These are phyloP conservation scores for Toxoplasma gondii DNA, from an alignment of 169 alveolate species.

Conservation along the genomic window DNA sequence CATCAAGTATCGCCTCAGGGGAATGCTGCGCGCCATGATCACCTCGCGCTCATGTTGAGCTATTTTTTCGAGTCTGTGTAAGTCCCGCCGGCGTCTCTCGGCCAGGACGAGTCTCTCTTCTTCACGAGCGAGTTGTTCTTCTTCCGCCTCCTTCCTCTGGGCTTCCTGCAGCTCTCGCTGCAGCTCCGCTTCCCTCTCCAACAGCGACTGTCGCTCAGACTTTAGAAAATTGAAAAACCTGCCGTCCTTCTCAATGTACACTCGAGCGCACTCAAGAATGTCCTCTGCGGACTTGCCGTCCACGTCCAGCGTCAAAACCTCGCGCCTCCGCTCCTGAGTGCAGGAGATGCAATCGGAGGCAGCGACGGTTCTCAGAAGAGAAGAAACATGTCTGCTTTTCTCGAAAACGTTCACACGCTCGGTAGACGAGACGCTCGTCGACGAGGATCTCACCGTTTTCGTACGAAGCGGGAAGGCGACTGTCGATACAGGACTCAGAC, in stretches of 20 bases:
- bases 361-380: not conserved
- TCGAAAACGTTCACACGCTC: not conserved
- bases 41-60: conserved; percentile 76
- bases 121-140: conserved; percentile 40
- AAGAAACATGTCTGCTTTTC: not conserved
- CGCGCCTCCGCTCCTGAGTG: conserved; percentile 26
- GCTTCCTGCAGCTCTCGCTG: conserved; percentile 68
- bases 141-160: conserved; percentile 56
- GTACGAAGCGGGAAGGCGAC: too few species aligned
- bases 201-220: conserved; percentile 70
- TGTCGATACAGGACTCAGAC: too few species aligned
- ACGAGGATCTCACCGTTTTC: too few species aligned
- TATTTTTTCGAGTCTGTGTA: conserved; percentile 60
- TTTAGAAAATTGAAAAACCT: conserved; percentile 78
- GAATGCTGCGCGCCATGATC: conserved; percentile 77
- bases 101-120: conserved; percentile 66
- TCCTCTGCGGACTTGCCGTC: conserved; percentile 57
- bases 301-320: conserved; percentile 25
- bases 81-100: conserved; percentile 69
- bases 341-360: not conserved
- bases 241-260: conserved; percentile 79
- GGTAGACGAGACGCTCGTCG: not conserved
- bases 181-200: conserved; percentile 64
- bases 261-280: conserved; percentile 56
- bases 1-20: conserved; percentile 84